Conservation (phyloP, 345 rosid genomes). For the Eucalyptus tenuipes region DNA sequence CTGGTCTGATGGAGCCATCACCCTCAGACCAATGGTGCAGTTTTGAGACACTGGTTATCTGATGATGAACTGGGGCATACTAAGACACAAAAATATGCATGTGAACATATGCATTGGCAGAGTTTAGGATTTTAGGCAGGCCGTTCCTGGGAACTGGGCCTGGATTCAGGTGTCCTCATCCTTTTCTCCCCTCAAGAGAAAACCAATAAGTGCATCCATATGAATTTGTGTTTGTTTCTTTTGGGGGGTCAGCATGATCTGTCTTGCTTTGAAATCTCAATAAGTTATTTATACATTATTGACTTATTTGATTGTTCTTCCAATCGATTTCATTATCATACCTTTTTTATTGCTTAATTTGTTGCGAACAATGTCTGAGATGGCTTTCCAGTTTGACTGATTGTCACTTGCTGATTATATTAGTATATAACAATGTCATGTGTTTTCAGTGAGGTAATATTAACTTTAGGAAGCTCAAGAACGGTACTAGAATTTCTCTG, state of each 20-base stretch:
- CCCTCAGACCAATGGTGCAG: not conserved
- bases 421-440: not conserved
- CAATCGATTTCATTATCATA: not conserved
- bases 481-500: constrained; percentile 91
- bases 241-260: not conserved
- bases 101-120: not conserved
- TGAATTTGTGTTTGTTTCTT: not conserved
- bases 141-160: not conserved
- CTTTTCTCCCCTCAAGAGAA: not conserved
- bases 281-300: not conserved
- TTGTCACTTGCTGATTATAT: not conserved
- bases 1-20: not conserved
- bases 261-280: not conserved
- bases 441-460: constrained; percentile 85
- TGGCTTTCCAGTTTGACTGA: not conserved
- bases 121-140: not conserved
- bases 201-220: not conserved
- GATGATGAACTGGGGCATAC: not conserved
- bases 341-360: not conserved
- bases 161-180: not conserved
- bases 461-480: constrained; percentile 94
- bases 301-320: not conserved
- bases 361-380: not conserved
- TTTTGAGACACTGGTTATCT: not conserved
- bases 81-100: not conserved